Percentiles rank a stretch among this genome's conserved stretches.
phyloP scores from a whole-genome alignment of 352 stramenopile species.

The Globisporangium paroecandrum region DNA sequence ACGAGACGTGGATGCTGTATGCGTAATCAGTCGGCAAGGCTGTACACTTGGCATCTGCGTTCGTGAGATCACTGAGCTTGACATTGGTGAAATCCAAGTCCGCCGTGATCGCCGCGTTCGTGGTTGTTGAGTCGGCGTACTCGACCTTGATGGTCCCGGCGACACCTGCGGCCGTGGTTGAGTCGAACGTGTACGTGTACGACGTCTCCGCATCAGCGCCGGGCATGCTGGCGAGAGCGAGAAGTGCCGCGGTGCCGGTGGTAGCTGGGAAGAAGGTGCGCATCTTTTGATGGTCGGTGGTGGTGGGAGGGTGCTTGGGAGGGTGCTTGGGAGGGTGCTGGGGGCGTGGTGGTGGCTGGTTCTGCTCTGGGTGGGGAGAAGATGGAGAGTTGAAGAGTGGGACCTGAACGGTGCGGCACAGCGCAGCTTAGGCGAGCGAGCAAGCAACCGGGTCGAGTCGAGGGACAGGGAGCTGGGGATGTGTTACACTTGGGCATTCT shows the following conservation, averaged over 20 bases:
- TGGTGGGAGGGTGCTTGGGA: not conserved
- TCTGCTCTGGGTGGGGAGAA: not conserved
- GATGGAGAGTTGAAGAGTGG: not conserved
- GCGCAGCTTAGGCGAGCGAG: not conserved
- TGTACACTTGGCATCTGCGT: constrained; percentile 39
- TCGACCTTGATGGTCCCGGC: constrained; percentile 35
- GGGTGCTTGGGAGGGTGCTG: no score
- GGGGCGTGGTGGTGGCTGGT: not conserved
- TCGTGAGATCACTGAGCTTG: constrained; percentile 20
- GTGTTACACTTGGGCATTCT: not conserved
- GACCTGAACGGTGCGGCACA: not conserved
- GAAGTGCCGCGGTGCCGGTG: not conserved
- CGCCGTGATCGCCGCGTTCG: constrained; percentile 30
- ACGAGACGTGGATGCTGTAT: constrained; percentile 40
- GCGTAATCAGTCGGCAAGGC: constrained; percentile 24
- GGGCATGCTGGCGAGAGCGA: not conserved
- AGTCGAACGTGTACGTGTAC: constrained; percentile 45
- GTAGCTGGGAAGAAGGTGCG: not conserved
- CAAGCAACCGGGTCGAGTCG: not conserved
- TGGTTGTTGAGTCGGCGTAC: constrained; percentile 17
- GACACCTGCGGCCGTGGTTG: constrained; percentile 27
- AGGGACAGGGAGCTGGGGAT: no score
- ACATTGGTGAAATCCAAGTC: constrained; percentile 41
- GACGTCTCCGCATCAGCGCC: constrained; percentile 19
- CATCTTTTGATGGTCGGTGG: not conserved